A percentile compares a stretch with the other conserved stretches of the same genome.
phyloP scores from a whole-genome alignment of 768 basidiomycete genomes.

The Dendrothele bispora region DNA sequence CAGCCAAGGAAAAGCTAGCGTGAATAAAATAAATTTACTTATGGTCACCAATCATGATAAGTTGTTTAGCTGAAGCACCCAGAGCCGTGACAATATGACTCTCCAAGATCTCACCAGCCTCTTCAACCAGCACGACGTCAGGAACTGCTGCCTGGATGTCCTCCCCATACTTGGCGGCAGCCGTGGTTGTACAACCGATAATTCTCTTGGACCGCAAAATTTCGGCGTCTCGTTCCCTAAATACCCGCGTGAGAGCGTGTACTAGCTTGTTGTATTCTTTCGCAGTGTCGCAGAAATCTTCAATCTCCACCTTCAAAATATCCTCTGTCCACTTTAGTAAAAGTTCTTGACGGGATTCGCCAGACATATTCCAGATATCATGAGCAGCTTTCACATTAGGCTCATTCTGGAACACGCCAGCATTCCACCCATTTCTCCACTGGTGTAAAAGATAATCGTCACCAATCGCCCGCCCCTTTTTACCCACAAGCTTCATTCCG shows the following conservation, averaged over 20 bases:
- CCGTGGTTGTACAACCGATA: slow-evolving; percentile 71
- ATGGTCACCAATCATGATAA: slow-evolving; percentile 74
- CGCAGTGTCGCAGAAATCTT: slow-evolving; percentile 29
- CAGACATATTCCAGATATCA: slow-evolving; percentile 37
- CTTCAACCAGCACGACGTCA: slow-evolving; percentile 63
- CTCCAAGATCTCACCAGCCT: slow-evolving; percentile 73
- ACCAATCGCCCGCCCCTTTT: slow-evolving; percentile 32
- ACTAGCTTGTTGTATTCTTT: slow-evolving; percentile 41
- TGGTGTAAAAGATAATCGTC: slow-evolving; percentile 42
- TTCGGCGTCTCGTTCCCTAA: slow-evolving; percentile 27
- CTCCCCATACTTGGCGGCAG: slow-evolving; percentile 58
- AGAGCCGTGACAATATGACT: slow-evolving; percentile 65
- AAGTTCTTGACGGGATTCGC: slow-evolving; percentile 22
- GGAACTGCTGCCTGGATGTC: slow-evolving; percentile 47
- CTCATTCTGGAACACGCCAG: slow-evolving; percentile 38
- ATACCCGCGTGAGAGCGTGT: slow-evolving; percentile 34
- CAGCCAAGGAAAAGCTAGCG: background rate
- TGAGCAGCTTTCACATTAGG: slow-evolving; percentile 21
- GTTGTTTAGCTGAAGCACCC: slow-evolving; percentile 41
- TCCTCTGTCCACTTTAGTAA: slow-evolving; percentile 32
- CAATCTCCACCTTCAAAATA: slow-evolving; percentile 34
- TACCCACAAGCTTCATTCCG: slow-evolving; percentile 47
- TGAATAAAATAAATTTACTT: slow-evolving; percentile 44
- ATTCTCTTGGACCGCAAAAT: slow-evolving; percentile 49
- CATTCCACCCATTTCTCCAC: slow-evolving; percentile 46